A percentile compares a stretch with the other conserved stretches of the same genome.
phyloP scores from a whole-genome alignment of 352 stramenopile genomes.

The Phytophthora hibernalis region DNA sequence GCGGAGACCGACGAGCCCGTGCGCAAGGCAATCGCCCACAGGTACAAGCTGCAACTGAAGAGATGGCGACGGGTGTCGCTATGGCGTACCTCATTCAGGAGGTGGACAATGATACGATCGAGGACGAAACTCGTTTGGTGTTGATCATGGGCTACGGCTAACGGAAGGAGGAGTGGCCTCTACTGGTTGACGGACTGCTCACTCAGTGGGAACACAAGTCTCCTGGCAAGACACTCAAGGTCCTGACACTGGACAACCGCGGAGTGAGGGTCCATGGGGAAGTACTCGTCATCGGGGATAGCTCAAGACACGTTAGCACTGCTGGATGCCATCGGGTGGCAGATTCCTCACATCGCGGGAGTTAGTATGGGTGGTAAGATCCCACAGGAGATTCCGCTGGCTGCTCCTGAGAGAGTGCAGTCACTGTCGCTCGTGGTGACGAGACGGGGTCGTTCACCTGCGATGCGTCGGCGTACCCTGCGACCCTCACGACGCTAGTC shows the following conservation, averaged over 20 bases:
- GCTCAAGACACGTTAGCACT: conserved; percentile 67
- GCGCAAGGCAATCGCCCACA: conserved; percentile 31
- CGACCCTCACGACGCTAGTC: conserved; percentile 49
- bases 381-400: conserved; percentile 55
- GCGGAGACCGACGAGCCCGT: conserved; percentile 42
- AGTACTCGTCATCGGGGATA: conserved; percentile 69
- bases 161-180: conserved; percentile 52
- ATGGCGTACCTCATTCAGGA: conserved; percentile 59
- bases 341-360: conserved; percentile 57
- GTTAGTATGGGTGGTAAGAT: conserved; percentile 83
- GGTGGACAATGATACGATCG: conserved; percentile 30
- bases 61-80: conserved; percentile 45
- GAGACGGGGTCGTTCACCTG: conserved; percentile 52
- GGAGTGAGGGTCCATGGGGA: conserved; percentile 58
- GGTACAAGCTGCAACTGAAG: conserved; percentile 40
- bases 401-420: conserved; percentile 52
- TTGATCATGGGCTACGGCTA: conserved; percentile 56
- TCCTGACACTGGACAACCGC: conserved; percentile 72
- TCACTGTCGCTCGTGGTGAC: conserved; percentile 73
- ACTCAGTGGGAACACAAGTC: conserved; percentile 31
- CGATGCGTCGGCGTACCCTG: conserved; percentile 33
- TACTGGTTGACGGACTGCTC: conserved; percentile 38
- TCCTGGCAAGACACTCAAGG: conserved; percentile 32
- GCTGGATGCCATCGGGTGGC: conserved; percentile 60
- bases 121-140: conserved; percentile 40